A percentile compares a stretch with the other conserved stretches of the same genome.
Conservation (phyloP, 176 grass and related monocot genomes). For the Neostapfia colusana region DNA sequence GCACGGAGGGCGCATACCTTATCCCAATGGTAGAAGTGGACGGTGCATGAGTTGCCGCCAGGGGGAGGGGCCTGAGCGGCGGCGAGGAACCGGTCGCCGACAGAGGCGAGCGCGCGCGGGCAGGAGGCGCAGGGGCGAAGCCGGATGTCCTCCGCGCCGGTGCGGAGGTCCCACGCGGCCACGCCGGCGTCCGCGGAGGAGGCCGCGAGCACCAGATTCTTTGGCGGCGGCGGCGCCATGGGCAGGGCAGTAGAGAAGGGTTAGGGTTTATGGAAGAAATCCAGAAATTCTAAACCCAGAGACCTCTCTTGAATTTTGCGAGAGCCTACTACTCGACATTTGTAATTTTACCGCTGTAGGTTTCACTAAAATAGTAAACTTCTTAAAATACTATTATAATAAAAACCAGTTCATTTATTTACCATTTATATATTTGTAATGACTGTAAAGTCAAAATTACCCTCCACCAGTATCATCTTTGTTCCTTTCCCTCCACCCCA, state of each 20-base stretch:
- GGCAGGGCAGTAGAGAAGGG: background rate
- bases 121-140: constrained; percentile 58
- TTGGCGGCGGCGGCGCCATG: constrained; percentile 36
- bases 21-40: constrained; percentile 86
- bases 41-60: constrained; percentile 44
- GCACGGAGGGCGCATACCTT: constrained; percentile 40
- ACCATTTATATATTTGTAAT: no score
- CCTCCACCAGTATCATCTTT: no score
- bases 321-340: no score
- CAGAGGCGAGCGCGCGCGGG: constrained; percentile 45
- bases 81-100: constrained; percentile 65
- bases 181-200: constrained; percentile 62
- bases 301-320: no score
- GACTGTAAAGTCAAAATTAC: no score
- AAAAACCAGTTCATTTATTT: no score
- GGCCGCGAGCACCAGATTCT: constrained; percentile 57
- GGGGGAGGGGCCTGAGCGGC: constrained; percentile 52
- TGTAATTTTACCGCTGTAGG: no score
- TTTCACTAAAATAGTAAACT: no score
- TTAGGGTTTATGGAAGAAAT: background rate
- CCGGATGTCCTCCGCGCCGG: constrained; percentile 54
- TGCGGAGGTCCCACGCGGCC: constrained; percentile 61
- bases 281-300: no score
- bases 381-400: no score
- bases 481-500: no score